Conservation (phyloP, 371 early-diverging fungal species). For the Coemansia sp. region DNA sequence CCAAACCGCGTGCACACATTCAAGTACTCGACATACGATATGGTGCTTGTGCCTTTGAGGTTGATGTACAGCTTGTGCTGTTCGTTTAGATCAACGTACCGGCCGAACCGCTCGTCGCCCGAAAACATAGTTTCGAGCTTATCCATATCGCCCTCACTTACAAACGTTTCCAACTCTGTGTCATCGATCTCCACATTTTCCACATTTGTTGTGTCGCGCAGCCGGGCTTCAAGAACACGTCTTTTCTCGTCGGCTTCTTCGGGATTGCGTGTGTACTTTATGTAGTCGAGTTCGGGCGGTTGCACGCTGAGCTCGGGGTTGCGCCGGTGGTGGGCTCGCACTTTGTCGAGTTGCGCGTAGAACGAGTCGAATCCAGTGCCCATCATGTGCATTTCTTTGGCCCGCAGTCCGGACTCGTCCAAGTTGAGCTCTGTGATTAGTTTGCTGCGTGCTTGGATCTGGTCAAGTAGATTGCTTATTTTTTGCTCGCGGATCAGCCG, state of each 20-base stretch:
- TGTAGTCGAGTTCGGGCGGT: conserved; percentile 77
- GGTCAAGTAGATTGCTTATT: conserved; percentile 68
- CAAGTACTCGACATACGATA: conserved; percentile 78
- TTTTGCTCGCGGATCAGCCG: conserved; percentile 80
- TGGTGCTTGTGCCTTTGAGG: conserved; percentile 64
- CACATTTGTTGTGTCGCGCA: background rate
- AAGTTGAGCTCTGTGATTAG: conserved; percentile 64
- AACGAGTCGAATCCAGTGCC: conserved; percentile 77
- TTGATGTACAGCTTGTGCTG: conserved; percentile 78
- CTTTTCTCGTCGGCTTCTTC: conserved; percentile 60
- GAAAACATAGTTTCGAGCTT: conserved; percentile 84
- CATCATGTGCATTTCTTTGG: conserved; percentile 71
- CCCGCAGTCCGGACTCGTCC: conserved; percentile 77
- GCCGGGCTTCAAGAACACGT: conserved; percentile 7
- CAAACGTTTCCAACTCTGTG: conserved; percentile 14
- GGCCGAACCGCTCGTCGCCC: conserved; percentile 87
- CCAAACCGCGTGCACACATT: conserved; percentile 67
- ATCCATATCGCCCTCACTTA: conserved; percentile 31
- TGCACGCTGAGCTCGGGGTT: conserved; percentile 78
- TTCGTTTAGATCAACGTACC: conserved; percentile 82
- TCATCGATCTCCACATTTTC: conserved; percentile 2
- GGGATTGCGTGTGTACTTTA: conserved; percentile 58
- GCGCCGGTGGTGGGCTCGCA: conserved; percentile 82
- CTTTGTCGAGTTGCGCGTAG: conserved; percentile 75
- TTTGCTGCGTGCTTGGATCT: conserved; percentile 67